Evolutionary conservation across 1,139 yeast genomes (phyloP), one percentile per base, ranked within the genome.

Genomic region (Taphrina flavorubra): DNA sequence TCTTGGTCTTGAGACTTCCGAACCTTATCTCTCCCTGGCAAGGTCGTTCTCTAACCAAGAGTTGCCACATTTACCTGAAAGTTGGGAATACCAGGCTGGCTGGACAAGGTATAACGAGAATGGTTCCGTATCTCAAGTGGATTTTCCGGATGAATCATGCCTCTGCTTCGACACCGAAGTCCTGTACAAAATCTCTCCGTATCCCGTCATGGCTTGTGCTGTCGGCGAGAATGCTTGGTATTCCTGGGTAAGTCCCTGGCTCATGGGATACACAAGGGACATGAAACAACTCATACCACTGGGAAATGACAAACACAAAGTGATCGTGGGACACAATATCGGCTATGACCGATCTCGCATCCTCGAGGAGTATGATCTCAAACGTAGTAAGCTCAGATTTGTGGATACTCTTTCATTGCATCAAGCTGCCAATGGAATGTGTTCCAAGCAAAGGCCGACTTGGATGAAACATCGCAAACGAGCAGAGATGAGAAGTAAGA

Each of bases 331-430:
- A 0, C 97, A 91, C 77, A 92, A 92, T 76, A 88, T 94, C 0
- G 87, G 96, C 25, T 95, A 87, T 76, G 99, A 95, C 77, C 82
- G 99, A 62, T 95, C 97, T 5, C 82, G 97, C 55, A 85, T 92
- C 0, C 75, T 81, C 51, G 98, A 95, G 69, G 99, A 95, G 77
- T 95, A 95, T 78, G 82, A 84, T 74, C 76, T 94, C 49, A 78
- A 81, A 51, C 84, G 82, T 63, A 82, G 96, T 0, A 86, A 87
- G 74, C 89, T 90, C 1, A 92, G 91, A 77, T 95, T 81, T 75
- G 73, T 95, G 69, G 99, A 95, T 77, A 94, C 97, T 0, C 89
- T 94, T 94, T 88, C 98, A 0, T 80, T 95, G 34, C 99, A 95
- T 78, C 87, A 92, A 49, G 96, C 98, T 0, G 86, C 87, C 0